Percentiles rank a stretch among this genome's conserved stretches.
Conservation (phyloP, 192 early-diverging fungal species). For the Physocladia obscura region DNA sequence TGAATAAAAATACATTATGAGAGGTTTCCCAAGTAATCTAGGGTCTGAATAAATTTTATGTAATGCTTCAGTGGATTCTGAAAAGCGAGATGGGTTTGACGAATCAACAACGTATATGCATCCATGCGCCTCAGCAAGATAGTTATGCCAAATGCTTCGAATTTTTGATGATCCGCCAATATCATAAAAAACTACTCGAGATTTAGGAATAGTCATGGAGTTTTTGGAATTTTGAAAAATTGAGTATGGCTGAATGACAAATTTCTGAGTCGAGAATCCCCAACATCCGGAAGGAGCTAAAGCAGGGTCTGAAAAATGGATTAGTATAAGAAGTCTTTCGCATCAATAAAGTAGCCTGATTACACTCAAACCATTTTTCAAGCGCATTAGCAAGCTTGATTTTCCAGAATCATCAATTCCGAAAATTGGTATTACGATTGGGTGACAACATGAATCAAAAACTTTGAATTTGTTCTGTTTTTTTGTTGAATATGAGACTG, state of each 20-base stretch:
- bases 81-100: neutral
- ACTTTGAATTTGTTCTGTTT: neutral
- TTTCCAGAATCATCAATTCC: slow-evolving; percentile 23
- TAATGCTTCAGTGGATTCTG: slow-evolving; percentile 13
- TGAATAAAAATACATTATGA: neutral
- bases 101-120: slow-evolving; percentile 20
- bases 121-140: slow-evolving; percentile 21
- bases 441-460: neutral
- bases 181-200: slow-evolving; percentile 13
- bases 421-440: slow-evolving; percentile 5
- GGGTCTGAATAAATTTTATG: slow-evolving; percentile 12
- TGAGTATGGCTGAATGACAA: neutral
- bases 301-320: neutral
- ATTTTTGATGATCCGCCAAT: slow-evolving; percentile 24
- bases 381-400: slow-evolving; percentile 2
- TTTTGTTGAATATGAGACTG: neutral
- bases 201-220: neutral
- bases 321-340: neutral
- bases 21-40: slow-evolving; percentile 16
- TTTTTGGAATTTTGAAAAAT: neutral
- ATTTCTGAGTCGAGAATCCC: slow-evolving; percentile 17
- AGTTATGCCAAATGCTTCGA: slow-evolving; percentile 24
- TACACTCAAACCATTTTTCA: slow-evolving; percentile 12
- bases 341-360: neutral
- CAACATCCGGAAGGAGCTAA: neutral